These are phyloP conservation scores for Clavispora asparagi DNA, from an alignment of 805 yeast species.

Conservation along the genomic window DNA sequence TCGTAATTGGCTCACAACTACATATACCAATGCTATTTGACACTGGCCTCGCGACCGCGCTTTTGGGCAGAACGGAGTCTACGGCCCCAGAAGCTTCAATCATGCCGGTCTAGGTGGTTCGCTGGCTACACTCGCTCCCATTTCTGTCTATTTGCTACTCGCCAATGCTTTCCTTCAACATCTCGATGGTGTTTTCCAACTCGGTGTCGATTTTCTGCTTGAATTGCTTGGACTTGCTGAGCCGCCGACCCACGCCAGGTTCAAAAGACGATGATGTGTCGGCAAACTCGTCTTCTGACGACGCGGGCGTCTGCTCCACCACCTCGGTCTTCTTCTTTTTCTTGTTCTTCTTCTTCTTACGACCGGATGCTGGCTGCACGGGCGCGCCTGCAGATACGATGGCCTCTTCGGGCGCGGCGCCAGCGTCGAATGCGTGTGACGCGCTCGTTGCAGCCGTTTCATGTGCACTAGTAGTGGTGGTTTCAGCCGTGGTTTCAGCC, in stretches of 20 bases:
- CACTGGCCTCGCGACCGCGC: too few relatives aligned
- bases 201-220: slow-evolving; percentile 28
- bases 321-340: not conserved
- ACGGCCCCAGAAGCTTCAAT: too few relatives aligned
- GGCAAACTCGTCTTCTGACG: slow-evolving; percentile 13
- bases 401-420: slow-evolving; percentile 2
- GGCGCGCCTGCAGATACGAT: slow-evolving; percentile 1
- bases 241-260: not conserved
- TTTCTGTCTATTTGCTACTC: slow-evolving; percentile 1
- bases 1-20: too few relatives aligned
- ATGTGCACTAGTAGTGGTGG: not conserved
- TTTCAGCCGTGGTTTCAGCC: not conserved
- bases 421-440: not conserved
- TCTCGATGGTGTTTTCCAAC: slow-evolving; percentile 32
- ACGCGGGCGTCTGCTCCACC: slow-evolving; percentile 2
- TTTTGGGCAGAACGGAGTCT: too few relatives aligned
- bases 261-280: slow-evolving; percentile 14
- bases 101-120: too few relatives aligned
- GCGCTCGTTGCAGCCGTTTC: not conserved
- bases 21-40: too few relatives aligned
- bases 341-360: not conserved
- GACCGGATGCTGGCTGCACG: not conserved
- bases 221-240: slow-evolving; percentile 30
- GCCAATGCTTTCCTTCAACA: slow-evolving; percentile 34
- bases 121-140: too few relatives aligned